Percentiles rank a stretch among this genome's conserved stretches.
Evolutionary conservation across 371 early-diverging fungal genomes (phyloP).

Genomic region (Lichtheimia corymbifera): DNA sequence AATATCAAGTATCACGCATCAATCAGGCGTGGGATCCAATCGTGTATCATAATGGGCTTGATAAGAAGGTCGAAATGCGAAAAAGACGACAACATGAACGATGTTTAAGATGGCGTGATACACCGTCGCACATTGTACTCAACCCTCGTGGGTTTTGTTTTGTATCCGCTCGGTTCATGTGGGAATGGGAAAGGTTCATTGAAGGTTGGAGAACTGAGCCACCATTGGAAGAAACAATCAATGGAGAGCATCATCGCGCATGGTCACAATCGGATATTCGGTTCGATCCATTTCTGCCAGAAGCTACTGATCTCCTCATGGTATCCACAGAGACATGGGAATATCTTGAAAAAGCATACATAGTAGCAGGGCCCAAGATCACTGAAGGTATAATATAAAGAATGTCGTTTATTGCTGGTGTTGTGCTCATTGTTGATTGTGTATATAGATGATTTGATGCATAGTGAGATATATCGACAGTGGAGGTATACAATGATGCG

Average conservation of each 20-base stretch:
- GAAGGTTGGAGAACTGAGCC: conserved; percentile 29
- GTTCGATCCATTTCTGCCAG: conserved; percentile 17
- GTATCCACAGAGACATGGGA: conserved; percentile 33
- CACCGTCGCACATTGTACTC: conserved; percentile 22
- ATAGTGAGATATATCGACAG: conserved; percentile 9
- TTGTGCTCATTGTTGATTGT: neutral
- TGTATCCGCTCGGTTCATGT: conserved; percentile 29
- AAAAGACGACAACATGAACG: conserved; percentile 24
- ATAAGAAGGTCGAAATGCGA: neutral
- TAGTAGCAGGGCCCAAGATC: conserved; percentile 17
- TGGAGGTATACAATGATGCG: conserved; percentile 14
- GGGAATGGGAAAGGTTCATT: conserved; percentile 35
- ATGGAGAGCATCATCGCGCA: conserved; percentile 1
- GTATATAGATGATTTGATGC: conserved; percentile 17
- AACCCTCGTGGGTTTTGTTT: conserved; percentile 13
- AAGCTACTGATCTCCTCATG: conserved; percentile 24
- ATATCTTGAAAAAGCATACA: conserved; percentile 20
- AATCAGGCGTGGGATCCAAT: conserved; percentile 8
- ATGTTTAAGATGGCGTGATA: conserved; percentile 27
- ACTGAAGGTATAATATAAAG: conserved; percentile 22
- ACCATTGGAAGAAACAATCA: conserved; percentile 11
- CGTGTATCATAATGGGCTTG: neutral
- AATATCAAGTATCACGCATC: conserved; percentile 15
- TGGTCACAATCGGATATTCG: neutral
- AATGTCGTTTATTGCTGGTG: neutral